These are phyloP conservation scores for Penicillium sclerotiorum DNA, from an alignment of 2,329 filamentous ascomycete genomes.

Conservation along the genomic window DNA sequence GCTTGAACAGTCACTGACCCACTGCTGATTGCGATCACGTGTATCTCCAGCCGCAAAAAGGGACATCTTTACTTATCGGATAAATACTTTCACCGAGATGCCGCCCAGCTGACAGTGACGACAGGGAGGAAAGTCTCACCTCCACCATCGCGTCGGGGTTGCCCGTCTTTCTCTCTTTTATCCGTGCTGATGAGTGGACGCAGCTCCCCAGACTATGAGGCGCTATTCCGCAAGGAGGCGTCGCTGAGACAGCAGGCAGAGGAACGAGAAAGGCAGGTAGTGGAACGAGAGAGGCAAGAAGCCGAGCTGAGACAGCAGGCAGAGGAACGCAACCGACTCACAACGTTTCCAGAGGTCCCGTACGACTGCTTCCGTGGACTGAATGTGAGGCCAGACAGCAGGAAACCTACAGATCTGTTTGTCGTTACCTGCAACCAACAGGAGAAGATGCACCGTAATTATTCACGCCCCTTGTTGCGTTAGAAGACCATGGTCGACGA, in stretches of 20 bases:
- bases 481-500: conserved; percentile 22
- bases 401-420: conserved; percentile 11
- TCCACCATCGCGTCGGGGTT: too few species aligned
- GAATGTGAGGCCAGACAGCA: conserved; percentile 21
- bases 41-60: too few species aligned
- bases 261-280: not conserved
- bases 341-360: conserved; percentile 16
- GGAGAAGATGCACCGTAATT: conserved; percentile 15
- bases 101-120: too few species aligned
- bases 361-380: conserved; percentile 25
- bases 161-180: too few species aligned
- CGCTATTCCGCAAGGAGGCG: conserved; percentile 5
- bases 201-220: conserved; percentile 13
- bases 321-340: conserved; percentile 8
- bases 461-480: conserved; percentile 10
- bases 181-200: conserved; percentile 9
- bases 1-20: too few species aligned
- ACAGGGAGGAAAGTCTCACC: too few species aligned
- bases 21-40: too few species aligned
- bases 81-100: too few species aligned
- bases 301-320: not conserved
- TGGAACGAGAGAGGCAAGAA: conserved; percentile 1
- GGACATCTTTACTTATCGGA: not conserved
- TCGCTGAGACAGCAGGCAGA: not conserved
- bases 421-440: conserved; percentile 17